Percentiles rank a stretch among this genome's conserved stretches.
Evolutionary conservation across 225 moss, liverwort and hornwort genomes (phyloP).

Genomic region (Polytrichum commune): DNA sequence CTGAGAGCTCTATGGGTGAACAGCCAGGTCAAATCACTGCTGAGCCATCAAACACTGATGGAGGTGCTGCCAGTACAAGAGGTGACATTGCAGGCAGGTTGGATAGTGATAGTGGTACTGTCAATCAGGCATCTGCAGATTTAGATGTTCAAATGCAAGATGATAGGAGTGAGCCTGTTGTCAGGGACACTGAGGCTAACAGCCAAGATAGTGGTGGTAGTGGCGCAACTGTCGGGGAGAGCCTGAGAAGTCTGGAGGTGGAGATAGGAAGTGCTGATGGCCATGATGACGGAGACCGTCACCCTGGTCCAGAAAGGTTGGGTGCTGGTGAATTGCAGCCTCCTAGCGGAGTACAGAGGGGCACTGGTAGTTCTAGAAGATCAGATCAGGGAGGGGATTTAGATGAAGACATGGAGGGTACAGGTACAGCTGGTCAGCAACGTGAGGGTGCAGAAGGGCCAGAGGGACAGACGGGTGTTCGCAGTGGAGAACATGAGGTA

Average conservation of each 20-base stretch:
- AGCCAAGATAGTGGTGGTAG: slow-evolving; percentile 96
- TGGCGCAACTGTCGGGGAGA: slow-evolving; percentile 94
- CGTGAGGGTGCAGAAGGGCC: slow-evolving; percentile 48
- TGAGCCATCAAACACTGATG: slow-evolving; percentile 34
- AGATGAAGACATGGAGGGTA: slow-evolving; percentile 88
- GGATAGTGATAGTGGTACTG: slow-evolving; percentile 36
- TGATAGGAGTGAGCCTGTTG: slow-evolving; percentile 64
- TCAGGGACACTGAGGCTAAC: slow-evolving; percentile 69
- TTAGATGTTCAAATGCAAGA: slow-evolving; percentile 95
- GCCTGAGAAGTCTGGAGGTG: slow-evolving; percentile 93
- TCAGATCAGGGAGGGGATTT: slow-evolving; percentile 58
- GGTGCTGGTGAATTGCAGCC: slow-evolving; percentile 52
- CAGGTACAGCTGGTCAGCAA: slow-evolving; percentile 46
- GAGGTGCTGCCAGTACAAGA: slow-evolving; percentile 28
- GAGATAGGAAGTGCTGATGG: slow-evolving; percentile 96
- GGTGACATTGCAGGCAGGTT: slow-evolving; percentile 36
- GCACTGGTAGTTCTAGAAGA: slow-evolving; percentile 32
- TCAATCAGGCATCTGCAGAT: slow-evolving; percentile 43
- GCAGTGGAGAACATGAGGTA: slow-evolving; percentile 36
- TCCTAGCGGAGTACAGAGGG: slow-evolving; percentile 47
- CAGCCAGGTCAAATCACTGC: slow-evolving; percentile 38
- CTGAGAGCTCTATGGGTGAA: slow-evolving; percentile 52
- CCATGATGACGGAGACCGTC: slow-evolving; percentile 80
- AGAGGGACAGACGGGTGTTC: slow-evolving; percentile 28
- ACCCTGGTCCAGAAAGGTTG: slow-evolving; percentile 65